Evolutionary conservation across 2,329 filamentous ascomycete genomes (phyloP).

Genomic region (Aspergillus unguis): DNA sequence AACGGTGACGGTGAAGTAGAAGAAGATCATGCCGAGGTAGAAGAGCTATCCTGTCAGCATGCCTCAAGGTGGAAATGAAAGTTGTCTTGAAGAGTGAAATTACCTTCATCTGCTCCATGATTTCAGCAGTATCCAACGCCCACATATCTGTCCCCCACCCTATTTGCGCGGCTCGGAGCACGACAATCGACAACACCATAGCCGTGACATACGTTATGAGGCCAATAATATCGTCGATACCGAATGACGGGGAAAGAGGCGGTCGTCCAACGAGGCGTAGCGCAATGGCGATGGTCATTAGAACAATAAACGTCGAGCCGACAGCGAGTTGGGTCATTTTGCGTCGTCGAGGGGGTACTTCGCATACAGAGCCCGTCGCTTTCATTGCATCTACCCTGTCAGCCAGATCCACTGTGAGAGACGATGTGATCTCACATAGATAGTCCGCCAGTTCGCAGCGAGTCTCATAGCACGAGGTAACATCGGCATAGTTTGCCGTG

Average conservation of each 20-base stretch:
- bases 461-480: neutral
- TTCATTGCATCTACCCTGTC: conserved; percentile 5
- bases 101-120: conserved; percentile 5
- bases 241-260: neutral
- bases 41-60: neutral
- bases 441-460: neutral
- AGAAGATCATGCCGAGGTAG: conserved; percentile 8
- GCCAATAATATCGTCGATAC: conserved; percentile 3
- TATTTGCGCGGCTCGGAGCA: neutral
- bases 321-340: conserved; percentile 2
- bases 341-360: conserved; percentile 2
- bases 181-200: neutral
- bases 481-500: neutral
- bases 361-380: neutral
- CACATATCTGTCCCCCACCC: conserved; percentile 12
- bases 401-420: neutral
- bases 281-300: neutral
- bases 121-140: neutral
- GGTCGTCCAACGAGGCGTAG: neutral
- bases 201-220: conserved; percentile 2
- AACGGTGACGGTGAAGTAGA: conserved; percentile 1
- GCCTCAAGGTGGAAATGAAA: too few relatives aligned
- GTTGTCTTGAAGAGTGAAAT: neutral
- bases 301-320: neutral
- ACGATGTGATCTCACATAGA: neutral